Evolutionary conservation across 73 alveolate species (phyloP), one percentile per base, ranked within the genome.

Genomic region (Durusdinium trenchii): DNA sequence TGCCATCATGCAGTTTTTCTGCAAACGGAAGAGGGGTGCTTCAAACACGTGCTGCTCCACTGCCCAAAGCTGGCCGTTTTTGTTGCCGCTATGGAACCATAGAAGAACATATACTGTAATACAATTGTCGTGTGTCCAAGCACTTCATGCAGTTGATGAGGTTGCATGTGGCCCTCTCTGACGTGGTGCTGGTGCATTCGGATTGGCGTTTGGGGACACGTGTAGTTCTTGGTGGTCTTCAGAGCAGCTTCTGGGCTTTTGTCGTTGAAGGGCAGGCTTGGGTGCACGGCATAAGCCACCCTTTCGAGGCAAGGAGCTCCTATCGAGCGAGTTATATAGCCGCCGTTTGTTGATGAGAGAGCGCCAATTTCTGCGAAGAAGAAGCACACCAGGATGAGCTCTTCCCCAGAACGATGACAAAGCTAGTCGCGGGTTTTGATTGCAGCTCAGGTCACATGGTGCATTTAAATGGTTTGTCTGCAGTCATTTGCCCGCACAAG

Each of bases 401-500:
- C 32, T 60, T 60, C 73, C 18, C 73, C 1, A 60, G 30, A n/a
- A 60, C 18, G 73, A 60, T 60, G 73, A 23, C 73, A 2, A 60
- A 60, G 18, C 30, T 60, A 6, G 48, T 46, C 47, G 61, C 42
- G 47, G 38, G 54, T 12, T 6, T 78, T 38, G 61, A 78, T 32
- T 30, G 46, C 23, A 83, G 76, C 67, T 38, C 57, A 91, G 98
- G 98, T 78, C 98, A 91, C 57, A 91, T 91, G 98, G 50, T 60
- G 2, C 98, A 91, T 60, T 57, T 91, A 57, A 91, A 91, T 43
- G 98, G 98, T 28, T 48, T 91, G 78, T 91, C 89, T 14, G 98
- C 98, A 9, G 98, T 91, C 18, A 91, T 91, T 48, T 91, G 98
- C 75, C 98, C 98, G 16, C 98, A 91, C 98, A 71, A 71, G 67